Conservation (phyloP, 1,139 yeast species). For the Meyerozyma smithsonii region DNA sequence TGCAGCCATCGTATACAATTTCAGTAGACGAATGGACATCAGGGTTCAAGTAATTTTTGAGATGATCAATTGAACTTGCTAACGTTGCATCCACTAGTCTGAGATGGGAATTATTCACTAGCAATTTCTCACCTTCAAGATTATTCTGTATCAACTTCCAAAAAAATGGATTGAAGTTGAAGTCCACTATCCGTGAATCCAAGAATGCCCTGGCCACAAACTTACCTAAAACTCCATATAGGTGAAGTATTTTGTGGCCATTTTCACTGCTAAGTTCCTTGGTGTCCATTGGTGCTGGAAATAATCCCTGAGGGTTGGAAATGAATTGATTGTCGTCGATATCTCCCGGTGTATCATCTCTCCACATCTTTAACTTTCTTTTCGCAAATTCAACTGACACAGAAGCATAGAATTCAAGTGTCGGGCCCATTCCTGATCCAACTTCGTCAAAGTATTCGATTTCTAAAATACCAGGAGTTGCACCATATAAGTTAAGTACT, state of each 20-base stretch:
- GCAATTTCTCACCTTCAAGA: conserved; percentile 18
- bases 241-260: conserved; percentile 42
- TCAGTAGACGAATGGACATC: conserved; percentile 25
- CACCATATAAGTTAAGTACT: conserved; percentile 71
- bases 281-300: conserved; percentile 61
- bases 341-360: conserved; percentile 34
- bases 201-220: conserved; percentile 83
- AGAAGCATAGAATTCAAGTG: conserved; percentile 82
- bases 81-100: conserved; percentile 55
- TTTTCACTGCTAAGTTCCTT: conserved; percentile 25
- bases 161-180: conserved; percentile 69
- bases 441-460: conserved; percentile 88
- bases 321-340: conserved; percentile 37
- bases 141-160: conserved; percentile 41
- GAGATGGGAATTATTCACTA: conserved; percentile 40
- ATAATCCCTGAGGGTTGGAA: conserved; percentile 49
- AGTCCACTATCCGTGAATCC: conserved; percentile 83
- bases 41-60: conserved; percentile 39
- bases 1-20: conserved; percentile 20
- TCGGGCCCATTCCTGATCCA: conserved; percentile 97
- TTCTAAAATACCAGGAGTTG: conserved; percentile 77
- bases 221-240: conserved; percentile 70
- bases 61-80: conserved; percentile 54
- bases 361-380: conserved; percentile 64
- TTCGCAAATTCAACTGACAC: conserved; percentile 73